Percentiles rank a stretch among this genome's conserved stretches.
These are phyloP conservation scores for Hsuehochloa calcarea DNA, from an alignment of 176 grass and related monocot species.

Conservation along the genomic window DNA sequence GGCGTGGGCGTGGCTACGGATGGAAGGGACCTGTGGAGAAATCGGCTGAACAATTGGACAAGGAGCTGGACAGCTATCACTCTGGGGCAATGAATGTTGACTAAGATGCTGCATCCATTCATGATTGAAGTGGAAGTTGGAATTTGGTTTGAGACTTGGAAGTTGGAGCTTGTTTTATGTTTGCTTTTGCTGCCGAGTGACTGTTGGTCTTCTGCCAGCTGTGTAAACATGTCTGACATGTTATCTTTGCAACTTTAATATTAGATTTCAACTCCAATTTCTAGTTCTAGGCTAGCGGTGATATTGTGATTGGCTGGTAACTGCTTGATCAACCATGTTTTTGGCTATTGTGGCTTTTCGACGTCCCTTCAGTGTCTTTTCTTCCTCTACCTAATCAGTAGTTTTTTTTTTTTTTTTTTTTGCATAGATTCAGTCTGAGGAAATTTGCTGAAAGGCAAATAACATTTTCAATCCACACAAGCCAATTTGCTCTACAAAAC, in stretches of 20 bases:
- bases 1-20: slow-evolving; percentile 53
- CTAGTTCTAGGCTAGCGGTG: not conserved
- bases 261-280: slow-evolving; percentile 3
- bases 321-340: not conserved
- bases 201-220: not conserved
- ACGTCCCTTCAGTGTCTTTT: not conserved
- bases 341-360: not conserved
- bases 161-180: slow-evolving; percentile 40
- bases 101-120: slow-evolving; percentile 1
- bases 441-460: not conserved
- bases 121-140: not conserved
- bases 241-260: not conserved
- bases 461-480: not conserved
- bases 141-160: not conserved
- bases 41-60: slow-evolving; percentile 77
- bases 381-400: not conserved
- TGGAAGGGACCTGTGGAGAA: slow-evolving; percentile 44
- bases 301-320: not conserved
- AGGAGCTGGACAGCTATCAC: slow-evolving; percentile 89
- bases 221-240: not conserved
- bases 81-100: slow-evolving; percentile 68
- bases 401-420: not conserved
- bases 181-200: not conserved
- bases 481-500: not conserved
- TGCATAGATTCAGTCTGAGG: not conserved